Percentiles rank a stretch among this genome's conserved stretches.
phyloP scores from a whole-genome alignment of 352 stramenopile genomes.

The Phytophthora sp. region DNA sequence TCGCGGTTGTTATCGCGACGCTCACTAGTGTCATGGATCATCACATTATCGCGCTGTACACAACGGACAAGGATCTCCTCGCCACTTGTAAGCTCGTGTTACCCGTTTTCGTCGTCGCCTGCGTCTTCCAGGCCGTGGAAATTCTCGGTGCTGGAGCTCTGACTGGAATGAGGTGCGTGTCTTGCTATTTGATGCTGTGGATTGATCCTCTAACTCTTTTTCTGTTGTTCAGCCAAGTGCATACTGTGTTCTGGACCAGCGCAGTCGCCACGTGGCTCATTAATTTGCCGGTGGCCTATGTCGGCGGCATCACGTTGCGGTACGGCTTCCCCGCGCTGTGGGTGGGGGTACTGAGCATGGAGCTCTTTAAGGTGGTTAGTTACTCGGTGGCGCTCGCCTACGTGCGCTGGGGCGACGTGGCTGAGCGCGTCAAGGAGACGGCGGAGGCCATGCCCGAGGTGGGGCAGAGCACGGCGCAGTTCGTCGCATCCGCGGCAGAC shows the following conservation, averaged over 20 bases:
- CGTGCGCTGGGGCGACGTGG: conserved; percentile 59
- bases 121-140: conserved; percentile 68
- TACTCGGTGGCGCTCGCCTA: conserved; percentile 52
- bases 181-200: not conserved
- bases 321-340: conserved; percentile 72
- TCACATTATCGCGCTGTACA: conserved; percentile 65
- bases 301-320: conserved; percentile 48
- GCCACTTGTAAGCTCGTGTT: conserved; percentile 55
- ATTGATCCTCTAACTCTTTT: not conserved
- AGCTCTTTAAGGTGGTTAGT: conserved; percentile 64
- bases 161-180: conserved; percentile 68
- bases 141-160: conserved; percentile 62
- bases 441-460: conserved; percentile 54
- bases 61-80: conserved; percentile 57
- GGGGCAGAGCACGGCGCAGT: conserved; percentile 63
- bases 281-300: conserved; percentile 69
- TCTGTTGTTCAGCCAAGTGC: conserved; percentile 48
- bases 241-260: conserved; percentile 68
- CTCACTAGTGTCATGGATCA: conserved; percentile 53
- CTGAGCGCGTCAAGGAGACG: conserved; percentile 45
- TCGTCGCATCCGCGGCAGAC: conserved; percentile 64
- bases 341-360: conserved; percentile 66
- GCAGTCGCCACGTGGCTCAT: conserved; percentile 70
- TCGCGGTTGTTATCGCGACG: conserved; percentile 55
- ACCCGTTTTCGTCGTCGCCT: conserved; percentile 65